Conservation (phyloP, 2,329 filamentous ascomycete genomes). For the Ophiostoma pallidulum region DNA sequence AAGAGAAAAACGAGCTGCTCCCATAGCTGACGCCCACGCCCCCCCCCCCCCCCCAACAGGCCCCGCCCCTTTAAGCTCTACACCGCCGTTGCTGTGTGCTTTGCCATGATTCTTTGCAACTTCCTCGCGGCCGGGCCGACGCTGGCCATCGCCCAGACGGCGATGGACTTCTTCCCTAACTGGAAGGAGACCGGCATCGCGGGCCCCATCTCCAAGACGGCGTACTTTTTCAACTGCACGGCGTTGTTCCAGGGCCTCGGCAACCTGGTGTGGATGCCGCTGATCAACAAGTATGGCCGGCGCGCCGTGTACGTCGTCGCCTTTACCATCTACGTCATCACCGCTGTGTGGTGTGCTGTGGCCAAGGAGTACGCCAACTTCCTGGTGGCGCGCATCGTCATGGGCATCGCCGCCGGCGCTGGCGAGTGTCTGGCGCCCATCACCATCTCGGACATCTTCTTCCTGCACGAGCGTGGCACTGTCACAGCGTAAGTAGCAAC, state of each 20-base stretch:
- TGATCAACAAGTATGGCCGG: conserved; percentile 36
- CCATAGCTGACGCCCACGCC: too few species aligned
- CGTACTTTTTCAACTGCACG: conserved; percentile 45
- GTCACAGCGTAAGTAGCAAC: conserved; percentile 37
- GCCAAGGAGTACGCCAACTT: conserved; percentile 32
- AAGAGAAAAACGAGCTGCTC: too few species aligned
- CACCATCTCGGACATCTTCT: conserved; percentile 47
- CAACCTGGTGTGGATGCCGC: conserved; percentile 37
- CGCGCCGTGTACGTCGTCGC: conserved; percentile 34
- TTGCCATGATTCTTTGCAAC: conserved; percentile 47
- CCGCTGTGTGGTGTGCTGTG: conserved; percentile 34
- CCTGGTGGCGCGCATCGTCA: conserved; percentile 37
- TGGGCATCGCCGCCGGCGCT: conserved; percentile 44
- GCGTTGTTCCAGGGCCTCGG: conserved; percentile 40
- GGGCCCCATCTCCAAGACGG: conserved; percentile 31
- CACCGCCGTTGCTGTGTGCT: conserved; percentile 38
- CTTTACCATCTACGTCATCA: conserved; percentile 33
- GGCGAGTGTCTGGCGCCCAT: conserved; percentile 42
- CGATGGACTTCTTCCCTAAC: conserved; percentile 36
- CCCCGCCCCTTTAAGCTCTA: conserved; percentile 35
- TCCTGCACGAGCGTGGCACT: conserved; percentile 44
- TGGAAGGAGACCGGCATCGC: conserved; percentile 21
- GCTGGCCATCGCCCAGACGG: conserved; percentile 39
- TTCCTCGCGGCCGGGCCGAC: conserved; percentile 47
- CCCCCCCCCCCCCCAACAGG: too few species aligned